Base-by-base conservation (phyloP, 2,329 filamentous ascomycete genomes). In the Fusarium sp. region DNA sequence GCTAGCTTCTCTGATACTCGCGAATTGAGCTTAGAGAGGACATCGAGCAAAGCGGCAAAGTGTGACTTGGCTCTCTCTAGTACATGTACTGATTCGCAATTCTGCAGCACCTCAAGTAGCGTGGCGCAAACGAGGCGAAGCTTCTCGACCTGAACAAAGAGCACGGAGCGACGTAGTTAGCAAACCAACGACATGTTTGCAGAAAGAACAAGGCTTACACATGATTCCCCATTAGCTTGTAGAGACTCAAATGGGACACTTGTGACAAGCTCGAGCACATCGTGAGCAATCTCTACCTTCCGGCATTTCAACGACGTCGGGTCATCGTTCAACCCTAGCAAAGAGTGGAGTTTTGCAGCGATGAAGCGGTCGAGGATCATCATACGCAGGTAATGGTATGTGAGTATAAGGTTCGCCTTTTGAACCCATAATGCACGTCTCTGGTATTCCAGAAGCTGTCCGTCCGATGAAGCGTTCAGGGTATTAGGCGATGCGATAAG, bases 371-470 rank as follows among this genome's bases (percentile, higher is more conserved):
- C 44, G 1, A 49, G 44, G 13, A 49, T 49, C 25, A 49, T 25
- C 34, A 63, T 53, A 20, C 46, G 36, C 6, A 63, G 54, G 18
- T 63, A 63, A 18, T 63, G 46, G 36, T 53, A 63, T 11, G 61
- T 23, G 6, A 63, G 44, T 23, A 23, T 34, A 20, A 63, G 33
- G 27, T 58, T 58, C 13, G 42, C 27, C 34, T 42, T 58, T 27
- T 63, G 55, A 16, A 63, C 44, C 61, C 61, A 58, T 14, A 63
- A 54, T 4, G 54, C 44, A 6, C 56, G 54, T 34, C 44, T 51
- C 25, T 54, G 54, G 29, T 58, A 18, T 9, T 23, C 44, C 25
- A 44, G 25, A 8, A 49, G 33, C 18, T 53, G 33, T 6, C 38
- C n/a, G n/a, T 58, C 54, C 5, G 36, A 38, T 16, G 44, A n/a